These are phyloP conservation scores for Torulaspora globosa DNA, from an alignment of 1,139 yeast genomes.

Conservation along the genomic window DNA sequence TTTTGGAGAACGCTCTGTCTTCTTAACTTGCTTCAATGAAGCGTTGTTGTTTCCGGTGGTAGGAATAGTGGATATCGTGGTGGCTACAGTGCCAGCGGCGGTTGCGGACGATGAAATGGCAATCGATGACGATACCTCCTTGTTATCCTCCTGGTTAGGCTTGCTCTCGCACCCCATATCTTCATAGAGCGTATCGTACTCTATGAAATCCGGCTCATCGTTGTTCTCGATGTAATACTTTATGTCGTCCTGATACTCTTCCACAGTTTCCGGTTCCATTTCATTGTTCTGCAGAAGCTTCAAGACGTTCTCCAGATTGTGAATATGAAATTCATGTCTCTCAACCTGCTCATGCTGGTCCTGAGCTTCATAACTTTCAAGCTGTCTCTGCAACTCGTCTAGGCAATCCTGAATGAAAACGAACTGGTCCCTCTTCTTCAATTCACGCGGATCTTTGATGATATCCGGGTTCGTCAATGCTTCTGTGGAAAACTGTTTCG, in stretches of 20 bases:
- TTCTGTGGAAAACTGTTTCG: conserved; percentile 92
- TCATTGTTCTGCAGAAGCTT: conserved; percentile 79
- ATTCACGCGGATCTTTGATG: conserved; percentile 67
- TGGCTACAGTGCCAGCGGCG: conserved; percentile 8
- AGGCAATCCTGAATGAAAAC: conserved; percentile 68
- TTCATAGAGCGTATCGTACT: conserved; percentile 91
- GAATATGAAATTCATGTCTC: conserved; percentile 75
- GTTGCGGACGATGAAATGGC: conserved; percentile 14
- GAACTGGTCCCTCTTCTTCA: conserved; percentile 71
- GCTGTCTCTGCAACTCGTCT: conserved; percentile 80
- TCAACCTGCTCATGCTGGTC: conserved; percentile 66
- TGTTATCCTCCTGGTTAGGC: conserved; percentile 39
- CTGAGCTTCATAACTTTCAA: conserved; percentile 74
- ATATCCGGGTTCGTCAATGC: conserved; percentile 72
- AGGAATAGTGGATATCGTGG: conserved; percentile 18
- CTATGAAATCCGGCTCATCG: conserved; percentile 93
- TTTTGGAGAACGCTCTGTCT: conserved; percentile 26
- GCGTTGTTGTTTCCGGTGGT: conserved; percentile 10
- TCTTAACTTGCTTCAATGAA: conserved; percentile 10
- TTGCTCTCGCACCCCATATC: conserved; percentile 60
- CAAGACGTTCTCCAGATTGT: conserved; percentile 71
- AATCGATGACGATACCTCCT: conserved; percentile 24
- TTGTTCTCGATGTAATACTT: conserved; percentile 92
- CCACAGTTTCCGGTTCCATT: conserved; percentile 75
- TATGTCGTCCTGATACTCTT: conserved; percentile 82